phyloP scores from a whole-genome alignment of 2,329 filamentous ascomycete species.

The Tolypocladium tropicale region DNA sequence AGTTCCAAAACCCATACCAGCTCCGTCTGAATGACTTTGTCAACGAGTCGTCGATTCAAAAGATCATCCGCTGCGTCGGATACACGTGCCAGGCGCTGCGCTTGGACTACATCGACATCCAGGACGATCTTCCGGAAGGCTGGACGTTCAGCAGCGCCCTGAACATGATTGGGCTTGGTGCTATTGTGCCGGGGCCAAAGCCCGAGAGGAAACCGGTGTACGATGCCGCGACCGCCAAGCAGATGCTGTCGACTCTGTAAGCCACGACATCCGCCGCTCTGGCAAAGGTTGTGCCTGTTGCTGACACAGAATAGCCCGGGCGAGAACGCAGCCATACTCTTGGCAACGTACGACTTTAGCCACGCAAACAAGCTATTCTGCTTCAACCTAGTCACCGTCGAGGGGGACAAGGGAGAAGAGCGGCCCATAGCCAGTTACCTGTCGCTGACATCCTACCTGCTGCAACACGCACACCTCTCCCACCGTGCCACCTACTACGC shows the following conservation, averaged over 20 bases:
- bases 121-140: constrained; percentile 81
- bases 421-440: constrained; percentile 73
- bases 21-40: constrained; percentile 89
- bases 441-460: constrained; percentile 82
- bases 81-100: constrained; percentile 58
- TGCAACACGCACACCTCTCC: constrained; percentile 87
- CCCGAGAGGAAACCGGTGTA: constrained; percentile 47
- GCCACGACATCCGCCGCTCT: constrained; percentile 19
- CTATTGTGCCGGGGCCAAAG: constrained; percentile 59
- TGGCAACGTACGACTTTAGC: constrained; percentile 86
- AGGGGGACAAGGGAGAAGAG: constrained; percentile 54
- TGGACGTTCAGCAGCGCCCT: constrained; percentile 79
- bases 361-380: constrained; percentile 95
- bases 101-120: constrained; percentile 70
- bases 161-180: constrained; percentile 73
- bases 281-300: constrained; percentile 2
- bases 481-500: constrained; percentile 70
- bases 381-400: constrained; percentile 62
- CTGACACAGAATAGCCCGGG: constrained; percentile 49
- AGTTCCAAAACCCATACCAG: constrained; percentile 94
- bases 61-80: constrained; percentile 69
- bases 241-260: constrained; percentile 69
- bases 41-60: constrained; percentile 77
- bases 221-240: constrained; percentile 71
- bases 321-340: constrained; percentile 65